phyloP scores from a whole-genome alignment of 495 filamentous ascomycete species.

The Annulohypoxylon maeteangense region DNA sequence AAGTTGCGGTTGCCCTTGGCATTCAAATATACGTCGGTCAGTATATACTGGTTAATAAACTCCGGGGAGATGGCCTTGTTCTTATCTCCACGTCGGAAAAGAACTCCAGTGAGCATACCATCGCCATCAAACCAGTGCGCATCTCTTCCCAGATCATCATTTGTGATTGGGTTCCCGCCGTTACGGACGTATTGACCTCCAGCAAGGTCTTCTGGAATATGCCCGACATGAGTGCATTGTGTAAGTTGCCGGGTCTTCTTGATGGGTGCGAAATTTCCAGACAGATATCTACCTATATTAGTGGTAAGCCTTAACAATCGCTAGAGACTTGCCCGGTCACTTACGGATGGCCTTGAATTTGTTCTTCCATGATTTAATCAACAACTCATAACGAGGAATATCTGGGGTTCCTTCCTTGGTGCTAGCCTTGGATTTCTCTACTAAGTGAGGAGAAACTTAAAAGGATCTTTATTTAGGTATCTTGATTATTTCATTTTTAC shows the following conservation, averaged over 20 bases:
- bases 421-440: background rate
- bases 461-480: too few species aligned
- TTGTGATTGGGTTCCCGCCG: conserved; percentile 72
- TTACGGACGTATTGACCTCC: conserved; percentile 77
- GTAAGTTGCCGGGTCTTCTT: conserved; percentile 58
- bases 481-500: too few species aligned
- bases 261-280: conserved; percentile 73
- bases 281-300: conserved; percentile 54
- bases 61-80: conserved; percentile 57
- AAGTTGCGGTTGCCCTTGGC: conserved; percentile 56
- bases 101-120: conserved; percentile 74
- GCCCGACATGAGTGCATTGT: conserved; percentile 62
- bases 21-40: conserved; percentile 70
- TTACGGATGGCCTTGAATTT: conserved; percentile 29
- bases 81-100: conserved; percentile 56
- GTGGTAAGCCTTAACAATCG: background rate
- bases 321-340: conserved; percentile 19
- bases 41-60: conserved; percentile 72
- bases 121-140: conserved; percentile 79
- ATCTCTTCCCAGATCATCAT: conserved; percentile 64
- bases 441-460: too few species aligned
- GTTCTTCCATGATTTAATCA: conserved; percentile 13
- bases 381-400: background rate
- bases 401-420: background rate
- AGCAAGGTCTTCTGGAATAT: conserved; percentile 67